Base-by-base conservation (phyloP, 1,139 yeast species). In the Kodamaea ohmeri region DNA sequence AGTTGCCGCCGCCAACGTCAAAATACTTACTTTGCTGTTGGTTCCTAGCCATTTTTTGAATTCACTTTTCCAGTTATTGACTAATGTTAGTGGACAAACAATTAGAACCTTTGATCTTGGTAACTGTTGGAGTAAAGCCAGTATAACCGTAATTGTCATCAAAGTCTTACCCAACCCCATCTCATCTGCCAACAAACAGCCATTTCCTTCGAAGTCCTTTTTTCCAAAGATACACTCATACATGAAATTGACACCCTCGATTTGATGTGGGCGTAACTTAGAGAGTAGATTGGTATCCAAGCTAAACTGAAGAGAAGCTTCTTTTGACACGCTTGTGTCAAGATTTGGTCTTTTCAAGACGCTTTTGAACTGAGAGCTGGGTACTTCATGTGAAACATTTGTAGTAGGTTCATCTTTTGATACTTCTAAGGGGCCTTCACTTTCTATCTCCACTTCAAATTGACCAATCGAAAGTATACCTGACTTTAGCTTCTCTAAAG, bases 81-180 rank as follows among this genome's bases (percentile, higher is more conserved):
- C 80, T 38, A 94, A 65, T 0, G 97, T 85, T 0, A 89, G 97
- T 0, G 99, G 99, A 53, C 97, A 89, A 3, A 88, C 90, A 35
- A 94, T 78, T 25, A 94, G 60, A 0, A 83, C 78, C 41, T 88
- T 85, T 31, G 66, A 64, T 4, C 72, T 64, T 0, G 96, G 95
- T 13, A 79, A 78, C 50, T 88, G 96, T 49, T 78, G 81, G 22
- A 88, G 58, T 15, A 94, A 60, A 0, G 96, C 88, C 95, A 96
- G 88, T 3, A 92, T 71, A 25, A 89, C 56, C 0, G 95, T 56
- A 4, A 92, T 90, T 0, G 97, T 80, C 77, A 83, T 89, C 25
- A 92, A 61, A 0, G 97, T 90, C 55, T 92, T 92, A 0, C 99
- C 99, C 18, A 92, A 67, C 0, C 98, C 98, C 98, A 92, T 92